A percentile compares a stretch with the other conserved stretches of the same genome.
phyloP scores from a whole-genome alignment of 2,329 filamentous ascomycete genomes.

The Coniella vitis region DNA sequence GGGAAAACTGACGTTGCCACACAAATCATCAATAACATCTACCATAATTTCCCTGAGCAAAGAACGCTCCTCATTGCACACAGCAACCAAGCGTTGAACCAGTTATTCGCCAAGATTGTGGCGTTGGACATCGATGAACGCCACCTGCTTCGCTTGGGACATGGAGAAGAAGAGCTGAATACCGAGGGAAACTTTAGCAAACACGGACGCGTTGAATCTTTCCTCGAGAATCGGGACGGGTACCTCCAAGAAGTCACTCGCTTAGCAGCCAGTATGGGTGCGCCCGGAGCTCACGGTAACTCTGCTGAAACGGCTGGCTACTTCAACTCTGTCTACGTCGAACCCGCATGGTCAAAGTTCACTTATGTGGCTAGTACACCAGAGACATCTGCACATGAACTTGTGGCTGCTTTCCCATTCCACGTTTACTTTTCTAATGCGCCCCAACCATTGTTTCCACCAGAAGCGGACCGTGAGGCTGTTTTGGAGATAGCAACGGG shows the following conservation, averaged over 20 bases:
- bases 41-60: constrained; percentile 93
- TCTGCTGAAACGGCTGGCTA: constrained; percentile 96
- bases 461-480: constrained; percentile 56
- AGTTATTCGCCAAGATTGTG: constrained; percentile 97
- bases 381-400: constrained; percentile 50
- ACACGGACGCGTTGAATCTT: constrained; percentile 88
- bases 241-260: constrained; percentile 80
- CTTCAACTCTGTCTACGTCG: constrained; percentile 87
- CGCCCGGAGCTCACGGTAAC: constrained; percentile 88
- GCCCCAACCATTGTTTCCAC: constrained; percentile 76
- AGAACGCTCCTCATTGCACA: constrained; percentile 89
- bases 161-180: constrained; percentile 89
- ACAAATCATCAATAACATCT: constrained; percentile 97
- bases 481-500: constrained; percentile 71
- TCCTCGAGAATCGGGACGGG: constrained; percentile 76
- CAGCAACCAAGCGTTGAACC: constrained; percentile 96
- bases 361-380: constrained; percentile 55
- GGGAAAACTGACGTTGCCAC: constrained; percentile 99
- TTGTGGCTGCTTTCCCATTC: constrained; percentile 78
- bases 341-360: constrained; percentile 84
- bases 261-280: constrained; percentile 75
- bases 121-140: constrained; percentile 91
- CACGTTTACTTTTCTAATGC: constrained; percentile 80
- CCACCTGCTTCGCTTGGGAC: constrained; percentile 84
- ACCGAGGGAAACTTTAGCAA: constrained; percentile 88